Evolutionary conservation across 495 filamentous ascomycete species (phyloP).

Genomic region (Aspergillus homomorphus): DNA sequence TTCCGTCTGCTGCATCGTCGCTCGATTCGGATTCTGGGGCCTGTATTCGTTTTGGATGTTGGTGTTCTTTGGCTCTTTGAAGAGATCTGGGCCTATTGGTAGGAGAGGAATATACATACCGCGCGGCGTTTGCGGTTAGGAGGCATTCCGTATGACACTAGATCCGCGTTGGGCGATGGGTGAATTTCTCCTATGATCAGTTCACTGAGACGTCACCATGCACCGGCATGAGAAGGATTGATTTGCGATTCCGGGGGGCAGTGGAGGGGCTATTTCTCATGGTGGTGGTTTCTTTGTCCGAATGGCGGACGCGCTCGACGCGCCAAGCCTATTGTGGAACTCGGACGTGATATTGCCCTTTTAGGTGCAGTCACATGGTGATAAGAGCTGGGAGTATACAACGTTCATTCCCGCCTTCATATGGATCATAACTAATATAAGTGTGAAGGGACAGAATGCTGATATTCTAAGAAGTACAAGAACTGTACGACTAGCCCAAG

Average conservation of each 20-base stretch:
- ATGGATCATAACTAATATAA: neutral
- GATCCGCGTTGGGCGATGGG: slow-evolving; percentile 14
- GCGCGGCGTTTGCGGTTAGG: slow-evolving; percentile 37
- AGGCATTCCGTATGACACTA: slow-evolving; percentile 31
- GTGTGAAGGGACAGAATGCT: neutral
- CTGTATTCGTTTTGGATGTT: neutral
- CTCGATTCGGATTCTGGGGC: slow-evolving; percentile 9
- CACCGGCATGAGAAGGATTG: too few relatives aligned
- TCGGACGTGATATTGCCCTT: slow-evolving; percentile 14
- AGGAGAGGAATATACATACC: slow-evolving; percentile 23
- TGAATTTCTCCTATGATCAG: neutral
- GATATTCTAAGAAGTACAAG: neutral
- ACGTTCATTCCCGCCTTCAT: neutral
- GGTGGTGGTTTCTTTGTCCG: slow-evolving; percentile 7
- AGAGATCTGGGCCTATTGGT: neutral
- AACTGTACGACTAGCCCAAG: too few relatives aligned
- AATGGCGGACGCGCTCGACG: slow-evolving; percentile 21
- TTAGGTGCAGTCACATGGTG: slow-evolving; percentile 17
- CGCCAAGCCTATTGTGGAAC: slow-evolving; percentile 11
- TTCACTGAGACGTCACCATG: too few relatives aligned
- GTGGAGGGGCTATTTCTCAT: too few relatives aligned
- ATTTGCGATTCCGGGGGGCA: too few relatives aligned
- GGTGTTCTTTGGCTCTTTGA: neutral
- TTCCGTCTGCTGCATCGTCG: slow-evolving; percentile 7
- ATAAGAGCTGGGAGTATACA: slow-evolving; percentile 1